phyloP scores from a whole-genome alignment of 1,139 yeast species.

The Zygosaccharomyces pseudobailii region DNA sequence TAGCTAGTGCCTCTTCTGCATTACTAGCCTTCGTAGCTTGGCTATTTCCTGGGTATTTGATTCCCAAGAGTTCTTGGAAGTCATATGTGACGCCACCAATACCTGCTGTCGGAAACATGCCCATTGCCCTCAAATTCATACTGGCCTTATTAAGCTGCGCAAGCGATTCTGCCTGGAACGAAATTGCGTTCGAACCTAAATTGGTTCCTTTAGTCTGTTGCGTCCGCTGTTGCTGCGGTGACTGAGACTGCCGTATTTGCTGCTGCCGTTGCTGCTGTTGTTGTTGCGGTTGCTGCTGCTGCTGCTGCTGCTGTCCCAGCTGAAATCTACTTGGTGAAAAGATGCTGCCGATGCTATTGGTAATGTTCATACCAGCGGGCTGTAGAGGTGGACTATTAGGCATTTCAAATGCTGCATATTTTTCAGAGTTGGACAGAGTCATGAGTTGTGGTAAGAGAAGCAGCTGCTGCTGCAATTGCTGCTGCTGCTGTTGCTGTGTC shows the following conservation, averaged over 20 bases:
- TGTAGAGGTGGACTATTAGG: constrained; percentile 26
- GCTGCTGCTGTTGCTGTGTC: constrained; percentile 18
- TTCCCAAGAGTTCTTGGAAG: constrained; percentile 32
- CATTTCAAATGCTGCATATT: constrained; percentile 24
- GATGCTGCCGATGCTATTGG: constrained; percentile 28
- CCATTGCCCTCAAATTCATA: constrained; percentile 24
- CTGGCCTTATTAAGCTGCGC: constrained; percentile 24
- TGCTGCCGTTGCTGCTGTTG: constrained; percentile 12
- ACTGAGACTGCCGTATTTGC: constrained; percentile 5
- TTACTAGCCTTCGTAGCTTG: constrained; percentile 24
- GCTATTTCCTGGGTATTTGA: constrained; percentile 21
- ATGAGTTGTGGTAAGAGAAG: constrained; percentile 18
- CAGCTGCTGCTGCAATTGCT: constrained; percentile 27
- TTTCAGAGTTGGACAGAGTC: constrained; percentile 21
- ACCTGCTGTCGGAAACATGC: constrained; percentile 33
- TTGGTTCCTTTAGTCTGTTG: constrained; percentile 4
- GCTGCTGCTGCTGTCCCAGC: constrained; percentile 20
- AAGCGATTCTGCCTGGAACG: constrained; percentile 22
- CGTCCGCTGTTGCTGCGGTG: not conserved
- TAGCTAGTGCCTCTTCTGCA: constrained; percentile 29
- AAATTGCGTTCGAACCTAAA: constrained; percentile 11
- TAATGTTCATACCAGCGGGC: constrained; percentile 25
- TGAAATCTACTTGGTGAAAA: constrained; percentile 25
- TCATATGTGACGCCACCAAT: constrained; percentile 36
- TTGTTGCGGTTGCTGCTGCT: constrained; percentile 24